Conservation (phyloP, 2,329 filamentous ascomycete species). For the Cadophora luteo-olivacea region DNA sequence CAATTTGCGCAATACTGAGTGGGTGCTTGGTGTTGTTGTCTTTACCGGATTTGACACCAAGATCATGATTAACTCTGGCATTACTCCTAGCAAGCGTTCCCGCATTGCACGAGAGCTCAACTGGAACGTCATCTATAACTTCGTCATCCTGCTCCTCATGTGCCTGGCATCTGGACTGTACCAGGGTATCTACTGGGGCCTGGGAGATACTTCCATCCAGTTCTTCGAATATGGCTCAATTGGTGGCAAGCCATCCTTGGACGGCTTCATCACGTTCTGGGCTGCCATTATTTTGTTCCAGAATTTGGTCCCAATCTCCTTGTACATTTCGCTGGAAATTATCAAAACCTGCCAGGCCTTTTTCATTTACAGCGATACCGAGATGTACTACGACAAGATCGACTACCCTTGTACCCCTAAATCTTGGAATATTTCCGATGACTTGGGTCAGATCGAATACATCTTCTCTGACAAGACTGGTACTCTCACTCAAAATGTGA, state of each 20-base stretch:
- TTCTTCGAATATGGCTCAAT: constrained; percentile 89
- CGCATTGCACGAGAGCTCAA: constrained; percentile 93
- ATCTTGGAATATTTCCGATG: constrained; percentile 98
- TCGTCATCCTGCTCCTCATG: constrained; percentile 86
- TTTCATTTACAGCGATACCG: constrained; percentile 95
- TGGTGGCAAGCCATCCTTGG: constrained; percentile 74
- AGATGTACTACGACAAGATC: constrained; percentile 96
- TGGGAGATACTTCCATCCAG: constrained; percentile 74
- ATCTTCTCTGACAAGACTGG: constrained; percentile 97
- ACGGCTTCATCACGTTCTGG: constrained; percentile 97
- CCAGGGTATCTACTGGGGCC: constrained; percentile 82
- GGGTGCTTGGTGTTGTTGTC: constrained; percentile 89
- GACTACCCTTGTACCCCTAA: constrained; percentile 97
- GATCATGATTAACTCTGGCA: constrained; percentile 98
- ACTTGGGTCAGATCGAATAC: constrained; percentile 97
- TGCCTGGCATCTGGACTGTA: constrained; percentile 86
- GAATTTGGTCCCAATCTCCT: constrained; percentile 97
- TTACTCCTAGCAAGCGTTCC: constrained; percentile 92
- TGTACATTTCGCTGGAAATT: constrained; percentile 97
- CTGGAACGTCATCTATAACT: constrained; percentile 97
- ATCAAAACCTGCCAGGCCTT: constrained; percentile 91
- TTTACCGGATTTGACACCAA: constrained; percentile 98
- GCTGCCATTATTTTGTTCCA: constrained; percentile 94
- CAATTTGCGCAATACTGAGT: constrained; percentile 93
- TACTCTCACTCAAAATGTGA: constrained; percentile 89